Evolutionary conservation across 768 basidiomycete species (phyloP), one percentile per base, ranked within the genome.

Genomic region (Mycena crocata): DNA sequence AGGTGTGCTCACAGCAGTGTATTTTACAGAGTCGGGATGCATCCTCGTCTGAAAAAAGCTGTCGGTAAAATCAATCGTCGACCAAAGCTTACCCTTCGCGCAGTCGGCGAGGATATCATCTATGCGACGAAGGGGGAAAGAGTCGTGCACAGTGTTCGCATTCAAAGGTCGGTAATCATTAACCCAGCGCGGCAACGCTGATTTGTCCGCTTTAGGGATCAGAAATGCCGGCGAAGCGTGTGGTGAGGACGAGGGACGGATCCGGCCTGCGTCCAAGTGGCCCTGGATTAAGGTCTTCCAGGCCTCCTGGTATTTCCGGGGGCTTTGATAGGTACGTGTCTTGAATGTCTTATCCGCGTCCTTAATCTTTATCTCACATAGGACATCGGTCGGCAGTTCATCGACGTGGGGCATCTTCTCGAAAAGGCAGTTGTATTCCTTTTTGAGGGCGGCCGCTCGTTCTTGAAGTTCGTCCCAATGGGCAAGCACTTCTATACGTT

Each of bases 201-300:
- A 71, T 0, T 62, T 55, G 44, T 80, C 78, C 0, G 74, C 52
- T 42, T 81, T 81, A 0, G 76, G 80, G 2, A 84, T 77, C 1
- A 83, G 72, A 56, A 84, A 85, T 0, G 75, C 72, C 0, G 80
- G 82, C 0, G 78, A 85, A 0, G 78, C 77, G 49, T 71, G 75
- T 0, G 45, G 39, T 0, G 75, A 79, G 0, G 63, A 64, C 0
- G 78, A 83, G 0, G 74, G 74, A 0, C 35, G 52, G 17, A 54
- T 54, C 4, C 71, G 57, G 0, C 82, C 81, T 6, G 77, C 73
- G 0, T 66, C 72, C 0, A 83, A 49, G 57, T 82, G 79, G 31
- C 80, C 66, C 0, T 81, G 48, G 0, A 85, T 69, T 0, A 84
- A 62, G 0, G 30, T 74, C 7, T 75, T 28, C 78, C 81, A 84